Evolutionary conservation across 1,139 yeast species (phyloP).

Genomic region (Sugiyamaella sp.): DNA sequence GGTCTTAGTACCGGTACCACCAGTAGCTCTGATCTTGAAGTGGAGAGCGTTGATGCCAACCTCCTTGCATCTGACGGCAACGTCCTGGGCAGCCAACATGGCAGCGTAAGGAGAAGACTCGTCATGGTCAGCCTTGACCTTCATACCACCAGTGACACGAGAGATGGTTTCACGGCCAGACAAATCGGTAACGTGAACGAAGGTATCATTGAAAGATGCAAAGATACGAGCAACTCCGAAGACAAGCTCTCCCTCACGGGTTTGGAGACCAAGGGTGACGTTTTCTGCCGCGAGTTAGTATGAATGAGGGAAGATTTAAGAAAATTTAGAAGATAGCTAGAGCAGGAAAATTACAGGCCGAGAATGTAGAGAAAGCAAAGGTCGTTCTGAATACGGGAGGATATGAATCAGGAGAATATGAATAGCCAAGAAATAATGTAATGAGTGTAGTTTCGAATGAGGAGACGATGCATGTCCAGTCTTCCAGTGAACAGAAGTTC

Average conservation of each 20-base stretch:
- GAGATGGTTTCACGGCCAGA: constrained; percentile 99
- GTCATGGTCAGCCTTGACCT: constrained; percentile 99
- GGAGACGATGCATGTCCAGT: too few relatives aligned
- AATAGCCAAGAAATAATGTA: too few relatives aligned
- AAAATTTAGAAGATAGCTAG: too few relatives aligned
- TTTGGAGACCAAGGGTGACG: constrained; percentile 80
- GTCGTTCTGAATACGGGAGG: too few relatives aligned
- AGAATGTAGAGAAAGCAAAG: too few relatives aligned
- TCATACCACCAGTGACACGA: constrained; percentile 99
- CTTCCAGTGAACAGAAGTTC: too few relatives aligned
- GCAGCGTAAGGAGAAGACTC: constrained; percentile 99
- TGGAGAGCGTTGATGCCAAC: constrained; percentile 99
- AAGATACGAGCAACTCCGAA: constrained; percentile 99
- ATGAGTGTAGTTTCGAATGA: too few relatives aligned
- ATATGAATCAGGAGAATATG: too few relatives aligned
- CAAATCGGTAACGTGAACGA: constrained; percentile 99
- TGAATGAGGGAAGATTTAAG: not conserved
- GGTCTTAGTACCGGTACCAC: constrained; percentile 99
- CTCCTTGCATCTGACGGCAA: constrained; percentile 98
- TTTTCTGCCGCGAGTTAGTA: constrained; percentile 39
- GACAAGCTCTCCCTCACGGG: constrained; percentile 96
- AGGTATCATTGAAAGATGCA: constrained; percentile 99
- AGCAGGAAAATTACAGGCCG: too few relatives aligned
- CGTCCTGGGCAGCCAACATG: constrained; percentile 99
- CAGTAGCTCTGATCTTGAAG: constrained; percentile 99